These are phyloP conservation scores for Phytophthora pisi DNA, from an alignment of 352 stramenopile genomes.

Conservation along the genomic window DNA sequence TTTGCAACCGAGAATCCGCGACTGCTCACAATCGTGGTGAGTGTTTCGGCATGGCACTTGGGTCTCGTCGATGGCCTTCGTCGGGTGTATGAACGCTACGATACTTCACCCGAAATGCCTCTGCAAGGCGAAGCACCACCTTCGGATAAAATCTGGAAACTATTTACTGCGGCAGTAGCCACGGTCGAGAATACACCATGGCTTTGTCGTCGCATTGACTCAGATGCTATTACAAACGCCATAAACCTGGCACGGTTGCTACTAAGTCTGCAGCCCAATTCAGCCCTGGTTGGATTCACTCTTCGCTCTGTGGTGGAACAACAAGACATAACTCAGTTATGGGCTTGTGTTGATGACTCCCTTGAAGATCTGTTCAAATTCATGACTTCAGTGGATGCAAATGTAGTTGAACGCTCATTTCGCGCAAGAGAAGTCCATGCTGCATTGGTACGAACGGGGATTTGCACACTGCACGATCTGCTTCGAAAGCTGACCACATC, in stretches of 20 bases:
- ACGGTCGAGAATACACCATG: background rate
- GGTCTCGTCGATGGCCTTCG: conserved; percentile 23
- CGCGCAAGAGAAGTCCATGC: conserved; percentile 13
- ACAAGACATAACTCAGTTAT: background rate
- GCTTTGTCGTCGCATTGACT: background rate
- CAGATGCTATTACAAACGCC: conserved; percentile 15
- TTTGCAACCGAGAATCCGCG: conserved; percentile 14
- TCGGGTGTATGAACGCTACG: conserved; percentile 19
- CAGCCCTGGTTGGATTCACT: conserved; percentile 7
- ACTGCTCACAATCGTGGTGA: conserved; percentile 12
- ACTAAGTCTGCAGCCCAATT: conserved; percentile 27
- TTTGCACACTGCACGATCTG: conserved; percentile 59
- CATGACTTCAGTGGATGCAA: conserved; percentile 17
- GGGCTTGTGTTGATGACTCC: conserved; percentile 5
- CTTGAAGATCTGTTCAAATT: conserved; percentile 27
- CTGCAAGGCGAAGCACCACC: background rate
- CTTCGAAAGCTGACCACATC: conserved; percentile 59
- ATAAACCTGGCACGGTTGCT: conserved; percentile 10
- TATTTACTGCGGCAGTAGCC: conserved; percentile 12
- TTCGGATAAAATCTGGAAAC: conserved; percentile 7
- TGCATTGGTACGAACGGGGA: conserved; percentile 33
- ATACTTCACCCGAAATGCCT: background rate
- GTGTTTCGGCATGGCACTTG: conserved; percentile 31
- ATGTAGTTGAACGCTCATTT: conserved; percentile 12
- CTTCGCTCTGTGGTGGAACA: background rate